phyloP scores from a whole-genome alignment of 768 basidiomycete genomes.

The Russula brevipes region DNA sequence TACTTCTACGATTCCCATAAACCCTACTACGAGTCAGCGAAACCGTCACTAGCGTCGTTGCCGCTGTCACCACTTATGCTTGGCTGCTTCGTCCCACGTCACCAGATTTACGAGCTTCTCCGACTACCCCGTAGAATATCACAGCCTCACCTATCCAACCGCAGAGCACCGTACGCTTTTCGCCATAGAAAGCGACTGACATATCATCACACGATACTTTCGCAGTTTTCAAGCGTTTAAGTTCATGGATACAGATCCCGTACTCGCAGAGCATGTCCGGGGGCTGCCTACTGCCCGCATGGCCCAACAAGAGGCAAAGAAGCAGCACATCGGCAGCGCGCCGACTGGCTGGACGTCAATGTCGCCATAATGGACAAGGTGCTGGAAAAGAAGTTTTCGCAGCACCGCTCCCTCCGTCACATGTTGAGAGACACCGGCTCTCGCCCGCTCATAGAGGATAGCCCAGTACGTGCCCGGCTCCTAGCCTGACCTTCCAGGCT shows the following conservation, averaged over 20 bases:
- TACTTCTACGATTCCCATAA: slow-evolving; percentile 18
- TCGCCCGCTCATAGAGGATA: slow-evolving; percentile 38
- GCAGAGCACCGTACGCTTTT: slow-evolving; percentile 23
- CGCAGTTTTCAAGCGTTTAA: slow-evolving; percentile 24
- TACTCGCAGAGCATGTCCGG: slow-evolving; percentile 16
- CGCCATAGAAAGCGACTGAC: neutral
- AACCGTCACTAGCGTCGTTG: neutral
- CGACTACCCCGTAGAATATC: slow-evolving; percentile 14
- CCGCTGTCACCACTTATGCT: neutral
- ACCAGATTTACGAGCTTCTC: slow-evolving; percentile 23
- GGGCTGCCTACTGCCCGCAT: slow-evolving; percentile 18
- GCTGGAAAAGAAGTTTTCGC: slow-evolving; percentile 38
- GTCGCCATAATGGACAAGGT: slow-evolving; percentile 36
- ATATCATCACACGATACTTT: neutral
- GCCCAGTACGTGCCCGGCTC: slow-evolving; percentile 23
- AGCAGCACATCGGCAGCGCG: slow-evolving; percentile 3
- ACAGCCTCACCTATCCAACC: slow-evolving; percentile 14
- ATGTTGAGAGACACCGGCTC: slow-evolving; percentile 37
- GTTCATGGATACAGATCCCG: slow-evolving; percentile 12
- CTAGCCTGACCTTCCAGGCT: neutral
- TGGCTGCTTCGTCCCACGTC: neutral
- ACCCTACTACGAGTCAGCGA: slow-evolving; percentile 18
- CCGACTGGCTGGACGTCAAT: slow-evolving; percentile 21
- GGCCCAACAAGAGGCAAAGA: slow-evolving; percentile 21
- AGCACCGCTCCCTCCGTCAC: slow-evolving; percentile 35